These are phyloP conservation scores for Coelastrella sp. DNA, from an alignment of 139 green algal species.

Conservation along the genomic window DNA sequence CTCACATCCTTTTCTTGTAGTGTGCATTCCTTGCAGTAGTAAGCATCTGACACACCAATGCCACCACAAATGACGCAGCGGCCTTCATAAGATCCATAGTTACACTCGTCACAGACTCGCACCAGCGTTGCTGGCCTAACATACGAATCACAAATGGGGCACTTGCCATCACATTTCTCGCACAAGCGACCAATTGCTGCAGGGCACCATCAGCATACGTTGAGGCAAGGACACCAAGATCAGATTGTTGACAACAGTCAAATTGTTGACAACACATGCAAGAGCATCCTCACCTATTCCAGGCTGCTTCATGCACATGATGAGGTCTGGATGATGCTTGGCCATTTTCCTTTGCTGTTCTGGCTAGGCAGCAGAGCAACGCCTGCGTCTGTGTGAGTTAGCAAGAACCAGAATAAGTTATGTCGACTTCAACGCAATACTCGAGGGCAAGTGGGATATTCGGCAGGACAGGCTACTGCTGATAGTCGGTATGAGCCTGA, in stretches of 20 bases:
- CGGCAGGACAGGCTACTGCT: no score
- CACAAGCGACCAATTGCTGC: slow-evolving; percentile 94
- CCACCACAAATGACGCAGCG: slow-evolving; percentile 98
- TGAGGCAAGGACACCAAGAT: background rate
- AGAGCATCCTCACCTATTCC: slow-evolving; percentile 85
- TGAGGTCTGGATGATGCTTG: slow-evolving; percentile 89
- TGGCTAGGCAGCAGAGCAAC: background rate
- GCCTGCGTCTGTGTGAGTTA: no score
- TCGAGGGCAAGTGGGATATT: no score
- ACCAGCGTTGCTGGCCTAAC: slow-evolving; percentile 97
- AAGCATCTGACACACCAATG: slow-evolving; percentile 95
- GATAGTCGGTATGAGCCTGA: no score
- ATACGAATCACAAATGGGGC: slow-evolving; percentile 97
- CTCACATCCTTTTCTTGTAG: slow-evolving; percentile 97
- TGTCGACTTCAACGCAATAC: no score
- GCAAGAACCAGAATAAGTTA: no score
- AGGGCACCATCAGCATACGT: background rate
- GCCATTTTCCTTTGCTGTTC: background rate
- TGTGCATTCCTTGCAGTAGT: slow-evolving; percentile 99
- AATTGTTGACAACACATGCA: background rate
- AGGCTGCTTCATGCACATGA: slow-evolving; percentile 99
- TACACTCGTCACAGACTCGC: slow-evolving; percentile 99
- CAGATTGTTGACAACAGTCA: background rate
- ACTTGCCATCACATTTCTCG: slow-evolving; percentile 98
- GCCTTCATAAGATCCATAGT: slow-evolving; percentile 96